Evolutionary conservation across 768 basidiomycete species (phyloP), one percentile per base, ranked within the genome.

Genomic region (Mycena alexandri): DNA sequence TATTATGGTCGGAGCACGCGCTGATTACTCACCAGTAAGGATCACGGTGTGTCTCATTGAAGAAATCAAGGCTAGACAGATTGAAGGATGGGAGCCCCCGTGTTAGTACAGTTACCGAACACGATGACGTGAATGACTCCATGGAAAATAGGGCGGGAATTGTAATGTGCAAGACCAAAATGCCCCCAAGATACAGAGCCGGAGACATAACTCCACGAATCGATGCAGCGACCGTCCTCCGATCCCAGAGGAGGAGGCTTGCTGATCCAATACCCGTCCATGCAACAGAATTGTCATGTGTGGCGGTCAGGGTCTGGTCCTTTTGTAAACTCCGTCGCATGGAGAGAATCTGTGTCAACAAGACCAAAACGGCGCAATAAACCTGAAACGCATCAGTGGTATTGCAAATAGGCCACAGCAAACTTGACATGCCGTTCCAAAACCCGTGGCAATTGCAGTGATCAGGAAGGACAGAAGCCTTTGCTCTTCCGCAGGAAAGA

Each of bases 201-300:
- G 29, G 6, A 10, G 34, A 41, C 24, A 55, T 7, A 19, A 55
- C 36, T 7, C 54, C 54, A 24, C 10, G 16, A 17, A 42, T 13
- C 16, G 54, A 55, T 55, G 34, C 54, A 21, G 33, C 3, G 38
- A 55, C 38, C 14, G 16, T 19, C 34, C n/a, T 36, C 54, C 19
- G 34, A 21, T 22, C 6, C 54, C 34, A 41, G 29, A 55, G 10
- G 17, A 9, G 54, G 38, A 42, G 8, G 36, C 7, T 33, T 24
- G 56, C 41, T 9, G 56, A 42, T 16, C 56, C 56, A 25, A 57
- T 10, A 6, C 56, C 56, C 11, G 42, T 9, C 56, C 56, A 57
- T 25, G 56, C 56, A 16, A n/a, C 21, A 44, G 43, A 5, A 17
- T 24, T 57, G 42, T 57, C 56, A n/a, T 57, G 56, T 24, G 56